phyloP scores from a whole-genome alignment of 148 eudicot genomes.

The Salicornia ramosissima region DNA sequence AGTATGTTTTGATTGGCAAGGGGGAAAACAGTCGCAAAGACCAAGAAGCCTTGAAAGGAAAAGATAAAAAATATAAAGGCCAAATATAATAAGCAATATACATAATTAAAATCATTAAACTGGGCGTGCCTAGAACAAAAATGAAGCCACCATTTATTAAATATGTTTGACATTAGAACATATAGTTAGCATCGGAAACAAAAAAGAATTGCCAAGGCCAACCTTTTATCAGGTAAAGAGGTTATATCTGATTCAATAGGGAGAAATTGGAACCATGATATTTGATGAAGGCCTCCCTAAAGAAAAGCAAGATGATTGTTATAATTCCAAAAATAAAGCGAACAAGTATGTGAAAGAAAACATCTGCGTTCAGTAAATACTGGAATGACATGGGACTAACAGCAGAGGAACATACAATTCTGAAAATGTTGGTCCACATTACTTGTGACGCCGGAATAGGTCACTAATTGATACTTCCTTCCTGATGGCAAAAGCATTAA shows the following conservation, averaged over 20 bases:
- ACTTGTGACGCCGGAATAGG: neutral
- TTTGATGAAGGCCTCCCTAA: slow-evolving; percentile 84
- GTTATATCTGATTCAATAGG: slow-evolving; percentile 61
- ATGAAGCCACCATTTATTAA: neutral
- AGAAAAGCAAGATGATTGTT: slow-evolving; percentile 10
- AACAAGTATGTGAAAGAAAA: neutral
- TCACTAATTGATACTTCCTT: neutral
- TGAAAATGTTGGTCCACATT: slow-evolving; percentile 90
- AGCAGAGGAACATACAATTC: slow-evolving; percentile 48
- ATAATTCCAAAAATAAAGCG: neutral
- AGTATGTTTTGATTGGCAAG: too few relatives aligned
- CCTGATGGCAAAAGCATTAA: too few relatives aligned
- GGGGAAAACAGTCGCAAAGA: too few relatives aligned
- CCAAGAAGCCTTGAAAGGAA: too few relatives aligned
- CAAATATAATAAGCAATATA: too few relatives aligned
- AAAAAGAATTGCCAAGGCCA: too few relatives aligned
- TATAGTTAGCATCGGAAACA: neutral
- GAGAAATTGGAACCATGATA: slow-evolving; percentile 92
- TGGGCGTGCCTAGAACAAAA: neutral
- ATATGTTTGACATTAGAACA: neutral
- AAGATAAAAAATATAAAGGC: too few relatives aligned
- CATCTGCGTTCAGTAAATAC: neutral
- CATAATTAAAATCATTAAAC: too few relatives aligned
- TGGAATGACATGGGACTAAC: neutral
- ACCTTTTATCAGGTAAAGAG: slow-evolving; percentile 68